A percentile compares a stretch with the other conserved stretches of the same genome.
phyloP scores from a whole-genome alignment of 2,329 filamentous ascomycete genomes.

The Fusarium sororula region DNA sequence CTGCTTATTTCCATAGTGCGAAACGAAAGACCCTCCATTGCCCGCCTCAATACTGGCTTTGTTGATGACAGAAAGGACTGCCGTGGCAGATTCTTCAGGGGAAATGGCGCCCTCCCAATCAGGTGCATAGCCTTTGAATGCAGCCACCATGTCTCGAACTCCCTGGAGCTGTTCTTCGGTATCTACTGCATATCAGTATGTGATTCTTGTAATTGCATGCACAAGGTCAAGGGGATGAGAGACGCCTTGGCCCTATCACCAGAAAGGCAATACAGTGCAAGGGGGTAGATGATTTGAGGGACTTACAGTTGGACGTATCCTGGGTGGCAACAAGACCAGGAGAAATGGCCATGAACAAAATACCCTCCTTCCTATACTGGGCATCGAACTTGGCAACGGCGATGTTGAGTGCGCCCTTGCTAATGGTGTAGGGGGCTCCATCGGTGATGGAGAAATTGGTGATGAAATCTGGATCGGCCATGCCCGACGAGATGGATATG shows the following conservation, averaged over 20 bases:
- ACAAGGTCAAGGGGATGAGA: neutral
- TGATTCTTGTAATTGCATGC: rapidly evolving
- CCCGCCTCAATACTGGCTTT: constrained; percentile 51
- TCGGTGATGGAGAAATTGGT: constrained; percentile 48
- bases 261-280: neutral
- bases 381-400: constrained; percentile 62
- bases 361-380: constrained; percentile 58
- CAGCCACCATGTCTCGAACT: constrained; percentile 37
- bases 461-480: constrained; percentile 57
- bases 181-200: constrained; percentile 1
- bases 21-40: constrained; percentile 61
- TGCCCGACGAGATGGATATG: constrained; percentile 58
- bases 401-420: constrained; percentile 63
- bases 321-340: constrained; percentile 61
- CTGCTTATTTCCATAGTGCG: constrained; percentile 62
- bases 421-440: constrained; percentile 54
- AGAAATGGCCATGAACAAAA: constrained; percentile 61
- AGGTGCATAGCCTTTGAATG: constrained; percentile 51
- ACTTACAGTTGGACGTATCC: constrained; percentile 40
- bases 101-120: constrained; percentile 48
- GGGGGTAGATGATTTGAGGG: rapidly evolving
- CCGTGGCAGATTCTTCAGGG: constrained; percentile 48
- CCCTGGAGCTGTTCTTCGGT: constrained; percentile 41
- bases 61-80: constrained; percentile 47
- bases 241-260: rapidly evolving